Evolutionary conservation across 139 green algal species (phyloP), one percentile per base, ranked within the genome.

Genomic region (Tetraselmis chui): DNA sequence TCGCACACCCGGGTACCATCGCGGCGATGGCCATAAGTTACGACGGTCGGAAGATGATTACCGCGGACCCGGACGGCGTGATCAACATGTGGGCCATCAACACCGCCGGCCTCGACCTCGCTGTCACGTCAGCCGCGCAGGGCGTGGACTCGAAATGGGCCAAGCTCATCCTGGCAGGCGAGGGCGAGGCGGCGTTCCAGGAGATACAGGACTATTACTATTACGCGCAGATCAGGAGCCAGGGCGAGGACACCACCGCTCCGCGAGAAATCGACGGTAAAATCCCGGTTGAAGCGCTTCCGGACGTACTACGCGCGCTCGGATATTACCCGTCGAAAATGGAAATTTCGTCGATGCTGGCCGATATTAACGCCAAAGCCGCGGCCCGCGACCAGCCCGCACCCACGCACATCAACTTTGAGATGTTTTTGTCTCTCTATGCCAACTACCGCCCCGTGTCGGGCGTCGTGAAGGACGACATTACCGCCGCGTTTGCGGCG

Each of bases 201-300:
- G 90, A 96, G 75, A 82, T 93, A 74, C 74, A 78, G 28, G 89
- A 94, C 82, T 93, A 92, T 84, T 96, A 94, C 80, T 87, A 85
- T 79, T 92, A 92, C 77, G 84, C 84, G 2, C 87, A 94, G 83
- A 32, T 92, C 2, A 30, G 80, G 23, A 79, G 79, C 31, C 88
- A 93, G 82, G 88, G 87, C 2, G 90, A 91, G 85, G 90, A 87
- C 59, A 80, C 78, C 25, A 88, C 87, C 31, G 79, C 81, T 75
- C 59, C 83, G 23, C 80, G 88, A 0, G 28, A 76, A 22, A 83
- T 87, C 11, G 80, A 85, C 84, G 88, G 86, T n/a, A 67, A 78
- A 11, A 89, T 94, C 22, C 84, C 87, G 0, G 78, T 88, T 1
- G 80, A 84, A 2, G 82, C 89, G 77, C 79, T 94, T 23, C 90